Evolutionary conservation across 2,329 filamentous ascomycete genomes (phyloP).

Genomic region (Fusarium longipes): DNA sequence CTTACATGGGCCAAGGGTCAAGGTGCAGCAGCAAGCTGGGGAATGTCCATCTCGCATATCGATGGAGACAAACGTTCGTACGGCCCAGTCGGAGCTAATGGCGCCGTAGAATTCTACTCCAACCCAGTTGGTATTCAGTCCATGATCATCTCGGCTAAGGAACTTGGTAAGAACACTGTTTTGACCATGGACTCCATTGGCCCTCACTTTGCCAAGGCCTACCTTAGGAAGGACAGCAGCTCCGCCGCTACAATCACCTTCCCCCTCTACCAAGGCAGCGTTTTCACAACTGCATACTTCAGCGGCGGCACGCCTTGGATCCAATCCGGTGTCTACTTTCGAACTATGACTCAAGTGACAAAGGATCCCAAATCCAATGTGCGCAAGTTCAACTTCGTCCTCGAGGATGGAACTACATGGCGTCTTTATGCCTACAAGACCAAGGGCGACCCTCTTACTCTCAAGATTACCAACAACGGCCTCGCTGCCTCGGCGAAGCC

Average conservation of each 20-base stretch:
- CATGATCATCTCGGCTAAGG: conserved; percentile 80
- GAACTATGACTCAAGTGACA: conserved; percentile 68
- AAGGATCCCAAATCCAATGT: conserved; percentile 71
- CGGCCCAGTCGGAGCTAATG: conserved; percentile 66
- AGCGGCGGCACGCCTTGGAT: conserved; percentile 76
- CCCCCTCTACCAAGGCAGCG: conserved; percentile 90
- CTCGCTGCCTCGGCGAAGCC: conserved; percentile 71
- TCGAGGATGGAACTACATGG: conserved; percentile 82
- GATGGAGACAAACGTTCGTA: conserved; percentile 75
- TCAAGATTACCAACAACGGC: conserved; percentile 74
- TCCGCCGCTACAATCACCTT: conserved; percentile 75
- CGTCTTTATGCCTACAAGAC: conserved; percentile 78
- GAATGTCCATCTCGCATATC: conserved; percentile 80
- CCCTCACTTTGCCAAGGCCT: conserved; percentile 73
- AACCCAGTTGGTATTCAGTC: conserved; percentile 87
- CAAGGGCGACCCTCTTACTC: conserved; percentile 69
- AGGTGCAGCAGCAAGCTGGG: conserved; percentile 75
- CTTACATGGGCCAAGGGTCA: conserved; percentile 74
- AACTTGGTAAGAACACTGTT: conserved; percentile 71
- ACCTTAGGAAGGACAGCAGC: conserved; percentile 67
- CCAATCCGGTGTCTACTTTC: conserved; percentile 80
- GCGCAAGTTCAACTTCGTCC: conserved; percentile 78
- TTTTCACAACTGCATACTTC: conserved; percentile 84
- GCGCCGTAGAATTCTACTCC: conserved; percentile 77
- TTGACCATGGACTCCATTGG: conserved; percentile 66